Percentiles rank a stretch among this genome's conserved stretches.
Conservation (phyloP, 2,329 filamentous ascomycete genomes). For the Ceratocystis cubensis region DNA sequence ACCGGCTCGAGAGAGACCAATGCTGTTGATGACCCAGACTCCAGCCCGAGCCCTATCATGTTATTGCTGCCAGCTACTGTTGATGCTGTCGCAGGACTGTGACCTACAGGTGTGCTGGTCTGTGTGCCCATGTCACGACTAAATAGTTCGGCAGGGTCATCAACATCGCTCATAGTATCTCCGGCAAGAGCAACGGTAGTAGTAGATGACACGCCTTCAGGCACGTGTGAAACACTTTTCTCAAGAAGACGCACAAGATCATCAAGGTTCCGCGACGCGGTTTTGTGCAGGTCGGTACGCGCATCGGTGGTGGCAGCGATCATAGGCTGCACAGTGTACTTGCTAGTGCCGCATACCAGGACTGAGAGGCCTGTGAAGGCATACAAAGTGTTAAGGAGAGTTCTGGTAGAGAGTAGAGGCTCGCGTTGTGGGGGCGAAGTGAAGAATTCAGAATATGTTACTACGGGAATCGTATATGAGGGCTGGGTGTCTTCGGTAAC, state of each 20-base stretch:
- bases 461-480: slow-evolving; percentile 43
- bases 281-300: slow-evolving; percentile 41
- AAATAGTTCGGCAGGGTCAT: slow-evolving; percentile 65
- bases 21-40: slow-evolving; percentile 3
- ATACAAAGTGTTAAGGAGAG: slow-evolving; percentile 48
- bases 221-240: slow-evolving; percentile 48
- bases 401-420: slow-evolving; percentile 48
- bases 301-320: slow-evolving; percentile 40
- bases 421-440: slow-evolving; percentile 44
- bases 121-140: slow-evolving; percentile 72
- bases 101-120: slow-evolving; percentile 38
- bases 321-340: slow-evolving; percentile 54
- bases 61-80: not conserved
- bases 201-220: slow-evolving; percentile 26
- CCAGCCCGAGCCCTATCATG: not conserved
- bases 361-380: slow-evolving; percentile 45
- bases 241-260: slow-evolving; percentile 41
- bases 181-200: slow-evolving; percentile 23
- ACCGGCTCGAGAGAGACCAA: slow-evolving; percentile 24
- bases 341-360: slow-evolving; percentile 57
- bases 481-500: not conserved
- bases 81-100: slow-evolving; percentile 13
- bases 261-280: slow-evolving; percentile 35
- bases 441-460: slow-evolving; percentile 58
- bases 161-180: slow-evolving; percentile 37